Base-by-base conservation (phyloP, 78 protist genomes). In the Cavenderia fasciculata region DNA sequence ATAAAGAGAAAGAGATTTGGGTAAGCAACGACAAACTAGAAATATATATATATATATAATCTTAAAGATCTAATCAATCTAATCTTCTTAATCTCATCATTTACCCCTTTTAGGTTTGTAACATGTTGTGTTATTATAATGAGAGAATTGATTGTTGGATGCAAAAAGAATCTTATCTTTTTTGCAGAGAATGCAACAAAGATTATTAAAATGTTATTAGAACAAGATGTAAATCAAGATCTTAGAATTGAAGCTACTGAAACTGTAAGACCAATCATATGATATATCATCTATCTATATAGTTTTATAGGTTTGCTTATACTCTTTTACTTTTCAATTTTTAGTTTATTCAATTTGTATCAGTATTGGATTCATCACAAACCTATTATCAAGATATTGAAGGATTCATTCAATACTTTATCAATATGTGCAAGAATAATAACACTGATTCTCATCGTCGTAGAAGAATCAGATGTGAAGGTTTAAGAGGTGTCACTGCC, bases 201-300 rank as follows among this genome's bases (percentile, higher is more conserved):
- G 14, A 68, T 82, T 31, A 82, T 82, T 76, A 54, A 68, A 31
- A 23, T 79, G 29, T 36, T 82, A n/a, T 68, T 82, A 25, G 31
- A 52, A 40, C 57, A 68, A 68, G 62, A 43, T 4, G 36, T 25
- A 34, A 14, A 29, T 33, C 70, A 76, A 29, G 57, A 56, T 21
- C 31, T 82, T 21, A 76, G 68, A 56, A 82, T 82, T 68, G 90
- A 82, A 43, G 90, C 90, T n/a, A 82, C 90, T 6, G 78, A 82
- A 57, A 82, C 90, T 34, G 87, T 77, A 77, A 7, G 59, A 61
- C 12, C 10, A 7, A 56, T 25, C 14, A 19, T 25, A 19, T 56
- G 7, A n/a, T n/a, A n/a, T n/a, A n/a, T n/a, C n/a, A n/a, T n/a
- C n/a, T n/a, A n/a, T n/a, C n/a, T n/a, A n/a, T n/a, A n/a, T n/a